These are phyloP conservation scores for Coprinopsis marcescibilis DNA, from an alignment of 768 basidiomycete genomes.

Conservation along the genomic window DNA sequence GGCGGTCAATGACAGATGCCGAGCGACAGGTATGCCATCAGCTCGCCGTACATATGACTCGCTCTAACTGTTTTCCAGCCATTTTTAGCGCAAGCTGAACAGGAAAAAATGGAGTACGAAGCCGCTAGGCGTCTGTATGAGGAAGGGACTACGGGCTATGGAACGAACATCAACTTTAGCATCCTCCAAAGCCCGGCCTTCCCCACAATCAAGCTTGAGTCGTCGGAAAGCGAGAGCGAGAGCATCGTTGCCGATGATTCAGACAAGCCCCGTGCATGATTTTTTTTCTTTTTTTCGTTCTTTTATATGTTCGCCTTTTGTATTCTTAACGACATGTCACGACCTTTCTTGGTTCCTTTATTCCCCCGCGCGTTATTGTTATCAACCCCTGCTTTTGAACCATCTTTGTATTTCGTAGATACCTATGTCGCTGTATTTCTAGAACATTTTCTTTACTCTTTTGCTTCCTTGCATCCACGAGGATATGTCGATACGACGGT, in stretches of 20 bases:
- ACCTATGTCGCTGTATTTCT: slow-evolving; percentile 14
- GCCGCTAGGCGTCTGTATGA: slow-evolving; percentile 82
- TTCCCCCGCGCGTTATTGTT: background rate
- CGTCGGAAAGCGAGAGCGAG: slow-evolving; percentile 66
- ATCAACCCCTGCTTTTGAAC: slow-evolving; percentile 3
- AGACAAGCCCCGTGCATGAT: slow-evolving; percentile 28
- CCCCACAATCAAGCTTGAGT: slow-evolving; percentile 54
- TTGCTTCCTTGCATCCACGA: slow-evolving; percentile 7
- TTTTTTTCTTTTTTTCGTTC: slow-evolving; percentile 14
- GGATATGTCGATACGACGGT: slow-evolving; percentile 9
- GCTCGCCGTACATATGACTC: slow-evolving; percentile 15
- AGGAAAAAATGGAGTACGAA: slow-evolving; percentile 94
- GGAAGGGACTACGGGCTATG: slow-evolving; percentile 65
- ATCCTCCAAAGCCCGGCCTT: slow-evolving; percentile 67
- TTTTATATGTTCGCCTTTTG: slow-evolving; percentile 10
- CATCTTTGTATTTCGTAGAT: slow-evolving; percentile 10
- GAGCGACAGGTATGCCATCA: slow-evolving; percentile 72
- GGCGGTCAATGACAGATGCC: slow-evolving; percentile 89
- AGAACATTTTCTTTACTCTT: slow-evolving; percentile 12
- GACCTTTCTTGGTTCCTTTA: slow-evolving; percentile 16
- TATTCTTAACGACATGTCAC: slow-evolving; percentile 12
- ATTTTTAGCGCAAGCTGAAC: slow-evolving; percentile 88
- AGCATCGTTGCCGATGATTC: slow-evolving; percentile 48
- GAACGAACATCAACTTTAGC: slow-evolving; percentile 77
- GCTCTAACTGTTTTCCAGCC: slow-evolving; percentile 58